These are phyloP conservation scores for Coemansia sp. DNA, from an alignment of 192 early-diverging fungal species.

Conservation along the genomic window DNA sequence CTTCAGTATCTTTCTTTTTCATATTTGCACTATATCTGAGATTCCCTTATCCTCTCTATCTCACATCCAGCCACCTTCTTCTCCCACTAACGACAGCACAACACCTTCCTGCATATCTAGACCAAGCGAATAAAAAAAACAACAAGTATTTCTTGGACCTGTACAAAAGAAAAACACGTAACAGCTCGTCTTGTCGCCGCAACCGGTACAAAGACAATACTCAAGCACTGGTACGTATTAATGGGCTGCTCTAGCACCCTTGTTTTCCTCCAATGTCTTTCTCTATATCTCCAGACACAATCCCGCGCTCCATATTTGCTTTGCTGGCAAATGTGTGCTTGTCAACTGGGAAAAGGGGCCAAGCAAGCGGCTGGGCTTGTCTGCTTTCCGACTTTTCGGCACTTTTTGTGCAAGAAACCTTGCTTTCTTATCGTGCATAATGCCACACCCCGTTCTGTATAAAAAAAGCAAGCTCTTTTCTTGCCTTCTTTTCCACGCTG, in stretches of 20 bases:
- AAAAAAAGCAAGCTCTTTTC: background rate
- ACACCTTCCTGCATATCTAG: background rate
- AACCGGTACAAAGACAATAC: background rate
- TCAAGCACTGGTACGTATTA: background rate
- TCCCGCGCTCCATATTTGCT: too few species aligned
- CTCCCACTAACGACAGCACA: background rate
- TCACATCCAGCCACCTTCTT: background rate
- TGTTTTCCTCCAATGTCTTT: background rate
- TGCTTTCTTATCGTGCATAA: background rate
- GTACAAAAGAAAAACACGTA: background rate
- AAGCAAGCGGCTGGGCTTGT: background rate
- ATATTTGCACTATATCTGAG: background rate
- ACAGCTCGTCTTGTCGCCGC: too few species aligned
- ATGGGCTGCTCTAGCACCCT: background rate
- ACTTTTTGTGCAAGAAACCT: background rate
- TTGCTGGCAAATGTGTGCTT: background rate
- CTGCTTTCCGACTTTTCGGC: background rate
- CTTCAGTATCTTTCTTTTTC: background rate
- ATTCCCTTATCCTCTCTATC: background rate
- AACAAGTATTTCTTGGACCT: background rate
- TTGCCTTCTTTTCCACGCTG: background rate
- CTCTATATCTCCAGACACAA: too few species aligned
- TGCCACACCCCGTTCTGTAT: too few species aligned
- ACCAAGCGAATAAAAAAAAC: background rate
- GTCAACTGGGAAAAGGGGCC: background rate